These are phyloP conservation scores for Geotrichum macrosporum DNA, from an alignment of 1,139 yeast genomes.

Conservation along the genomic window DNA sequence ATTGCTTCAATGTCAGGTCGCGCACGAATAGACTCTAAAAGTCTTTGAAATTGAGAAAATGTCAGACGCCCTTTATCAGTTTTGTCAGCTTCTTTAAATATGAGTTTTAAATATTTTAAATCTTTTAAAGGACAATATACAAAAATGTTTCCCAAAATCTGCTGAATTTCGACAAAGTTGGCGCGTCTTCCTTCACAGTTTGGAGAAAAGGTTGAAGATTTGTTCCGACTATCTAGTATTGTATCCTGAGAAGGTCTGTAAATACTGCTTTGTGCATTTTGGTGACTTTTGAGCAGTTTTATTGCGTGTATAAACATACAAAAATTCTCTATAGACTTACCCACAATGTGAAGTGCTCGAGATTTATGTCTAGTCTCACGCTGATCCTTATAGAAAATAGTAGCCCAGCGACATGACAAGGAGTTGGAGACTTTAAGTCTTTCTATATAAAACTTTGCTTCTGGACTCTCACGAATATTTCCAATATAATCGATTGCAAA, in stretches of 20 bases:
- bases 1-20: constrained; percentile 50
- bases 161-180: constrained; percentile 63
- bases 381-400: constrained; percentile 57
- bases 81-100: constrained; percentile 49
- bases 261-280: constrained; percentile 52
- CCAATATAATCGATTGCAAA: constrained; percentile 69
- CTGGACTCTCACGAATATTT: constrained; percentile 59
- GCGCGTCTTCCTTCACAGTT: constrained; percentile 43
- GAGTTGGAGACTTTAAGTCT: constrained; percentile 71
- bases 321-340: constrained; percentile 59
- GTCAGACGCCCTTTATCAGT: constrained; percentile 47
- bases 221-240: constrained; percentile 55
- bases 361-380: constrained; percentile 43
- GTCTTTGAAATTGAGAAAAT: constrained; percentile 67
- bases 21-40: constrained; percentile 52
- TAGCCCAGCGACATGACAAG: constrained; percentile 67
- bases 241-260: constrained; percentile 52
- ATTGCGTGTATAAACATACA: constrained; percentile 50
- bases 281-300: constrained; percentile 44
- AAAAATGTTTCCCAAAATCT: constrained; percentile 62
- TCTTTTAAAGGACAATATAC: constrained; percentile 53
- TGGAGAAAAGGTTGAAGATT: constrained; percentile 42
- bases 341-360: constrained; percentile 71
- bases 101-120: constrained; percentile 39
- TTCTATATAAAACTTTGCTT: constrained; percentile 79